A percentile compares a stretch with the other conserved stretches of the same genome.
These are phyloP conservation scores for Backusella luteola DNA, from an alignment of 192 early-diverging fungal species.

Conservation along the genomic window DNA sequence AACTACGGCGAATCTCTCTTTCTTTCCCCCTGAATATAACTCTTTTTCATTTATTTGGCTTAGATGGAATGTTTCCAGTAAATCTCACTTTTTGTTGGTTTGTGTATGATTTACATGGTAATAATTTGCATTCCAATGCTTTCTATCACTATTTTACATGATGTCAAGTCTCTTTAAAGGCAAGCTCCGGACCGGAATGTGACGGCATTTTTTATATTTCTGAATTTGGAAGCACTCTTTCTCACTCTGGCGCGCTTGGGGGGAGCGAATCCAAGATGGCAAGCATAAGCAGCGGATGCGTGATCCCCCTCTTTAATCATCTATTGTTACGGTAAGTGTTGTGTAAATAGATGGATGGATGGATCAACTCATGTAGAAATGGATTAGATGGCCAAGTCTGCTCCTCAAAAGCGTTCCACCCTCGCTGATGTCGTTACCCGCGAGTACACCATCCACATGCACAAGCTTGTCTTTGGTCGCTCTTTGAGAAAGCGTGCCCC, in stretches of 20 bases:
- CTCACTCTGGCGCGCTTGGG: not conserved
- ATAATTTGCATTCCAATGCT: not conserved
- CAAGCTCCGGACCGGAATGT: constrained; percentile 2
- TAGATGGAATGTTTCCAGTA: not conserved
- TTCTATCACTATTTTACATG: not conserved
- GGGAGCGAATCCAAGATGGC: not conserved
- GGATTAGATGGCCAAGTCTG: constrained; percentile 20
- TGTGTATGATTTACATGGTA: not conserved
- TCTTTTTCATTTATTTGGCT: not conserved
- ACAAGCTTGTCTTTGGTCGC: constrained; percentile 85
- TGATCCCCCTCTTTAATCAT: constrained; percentile 5
- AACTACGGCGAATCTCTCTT: not conserved
- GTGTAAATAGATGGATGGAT: not conserved
- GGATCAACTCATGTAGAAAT: not conserved
- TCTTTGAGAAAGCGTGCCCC: constrained; percentile 97
- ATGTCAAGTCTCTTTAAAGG: not conserved
- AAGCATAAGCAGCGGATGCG: not conserved
- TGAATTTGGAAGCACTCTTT: not conserved
- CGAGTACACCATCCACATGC: constrained; percentile 99
- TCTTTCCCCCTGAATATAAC: not conserved
- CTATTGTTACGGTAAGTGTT: constrained; percentile 1
- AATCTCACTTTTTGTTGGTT: not conserved
- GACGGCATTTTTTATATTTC: not conserved
- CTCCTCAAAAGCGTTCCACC: constrained; percentile 65
- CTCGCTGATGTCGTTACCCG: constrained; percentile 91